These are phyloP conservation scores for Ogataea hybrid DNA, from an alignment of 1,139 yeast species.

Conservation along the genomic window DNA sequence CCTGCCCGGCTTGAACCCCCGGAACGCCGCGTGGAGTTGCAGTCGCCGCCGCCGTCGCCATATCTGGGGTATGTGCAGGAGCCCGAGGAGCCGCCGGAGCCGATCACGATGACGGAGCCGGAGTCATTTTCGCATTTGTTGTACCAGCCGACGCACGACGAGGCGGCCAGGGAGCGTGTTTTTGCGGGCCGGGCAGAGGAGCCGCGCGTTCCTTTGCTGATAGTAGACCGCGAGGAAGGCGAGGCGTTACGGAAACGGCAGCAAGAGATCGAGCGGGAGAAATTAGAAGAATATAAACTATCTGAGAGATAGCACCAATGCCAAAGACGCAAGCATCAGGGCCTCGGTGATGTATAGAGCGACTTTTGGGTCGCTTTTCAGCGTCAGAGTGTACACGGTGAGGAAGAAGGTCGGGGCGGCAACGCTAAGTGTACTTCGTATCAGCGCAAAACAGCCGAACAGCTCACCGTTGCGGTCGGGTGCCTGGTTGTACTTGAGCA, in stretches of 20 bases:
- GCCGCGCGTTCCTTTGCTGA: constrained; percentile 24
- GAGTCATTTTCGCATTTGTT: constrained; percentile 27
- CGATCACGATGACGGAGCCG: constrained; percentile 30
- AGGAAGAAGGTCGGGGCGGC: constrained; percentile 41
- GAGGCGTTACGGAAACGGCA: constrained; percentile 16
- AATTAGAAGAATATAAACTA: not conserved
- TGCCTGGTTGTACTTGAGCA: constrained; percentile 48
- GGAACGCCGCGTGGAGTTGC: constrained; percentile 27
- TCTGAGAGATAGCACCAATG: constrained; percentile 12
- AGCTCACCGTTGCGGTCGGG: constrained; percentile 49
- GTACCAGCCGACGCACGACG: constrained; percentile 23
- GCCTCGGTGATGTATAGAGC: constrained; percentile 27
- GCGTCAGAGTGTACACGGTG: constrained; percentile 39
- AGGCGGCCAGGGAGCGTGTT: constrained; percentile 19
- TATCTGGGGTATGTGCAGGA: constrained; percentile 29
- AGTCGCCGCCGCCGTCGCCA: constrained; percentile 35
- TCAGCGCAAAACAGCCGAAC: constrained; percentile 50
- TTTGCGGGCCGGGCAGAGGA: constrained; percentile 10
- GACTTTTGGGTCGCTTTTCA: constrained; percentile 32
- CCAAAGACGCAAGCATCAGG: constrained; percentile 14
- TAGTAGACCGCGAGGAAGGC: constrained; percentile 30
- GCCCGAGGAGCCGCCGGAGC: constrained; percentile 33
- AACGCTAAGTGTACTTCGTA: constrained; percentile 41
- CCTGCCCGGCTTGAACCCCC: constrained; percentile 22
- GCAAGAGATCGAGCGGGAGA: not conserved